Percentiles rank a stretch among this genome's conserved stretches.
These are phyloP conservation scores for Mycena sp. DNA, from an alignment of 1,284 basidiomycete genomes.

Conservation along the genomic window DNA sequence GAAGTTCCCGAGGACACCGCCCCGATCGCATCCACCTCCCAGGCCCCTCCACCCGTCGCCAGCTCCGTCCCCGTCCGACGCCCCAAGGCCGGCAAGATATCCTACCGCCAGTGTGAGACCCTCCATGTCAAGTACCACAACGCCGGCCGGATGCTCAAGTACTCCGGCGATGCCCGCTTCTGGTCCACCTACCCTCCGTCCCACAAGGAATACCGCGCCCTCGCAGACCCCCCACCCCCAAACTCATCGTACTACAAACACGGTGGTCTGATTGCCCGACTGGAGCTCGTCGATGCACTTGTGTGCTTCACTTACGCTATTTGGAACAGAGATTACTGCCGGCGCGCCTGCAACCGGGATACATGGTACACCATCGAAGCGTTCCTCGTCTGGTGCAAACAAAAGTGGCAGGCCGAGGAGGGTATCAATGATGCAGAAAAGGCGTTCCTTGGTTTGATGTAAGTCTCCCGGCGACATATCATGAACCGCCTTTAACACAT, in stretches of 20 bases:
- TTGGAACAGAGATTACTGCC: conserved; percentile 72
- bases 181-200: conserved; percentile 74
- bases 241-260: conserved; percentile 75
- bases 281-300: conserved; percentile 79
- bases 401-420: conserved; percentile 71
- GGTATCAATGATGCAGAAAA: conserved; percentile 73
- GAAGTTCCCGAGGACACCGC: conserved; percentile 32
- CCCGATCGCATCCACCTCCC: conserved; percentile 19
- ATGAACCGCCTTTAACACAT: conserved; percentile 25
- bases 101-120: conserved; percentile 56
- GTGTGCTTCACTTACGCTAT: conserved; percentile 78
- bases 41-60: too few species aligned
- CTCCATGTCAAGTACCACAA: conserved; percentile 72
- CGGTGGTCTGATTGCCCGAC: conserved; percentile 72
- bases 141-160: conserved; percentile 74
- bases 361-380: conserved; percentile 72
- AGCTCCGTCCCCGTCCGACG: conserved; percentile 69
- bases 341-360: conserved; percentile 57
- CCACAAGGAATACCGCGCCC: conserved; percentile 69
- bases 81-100: conserved; percentile 63
- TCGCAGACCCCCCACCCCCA: conserved; percentile 67
- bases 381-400: conserved; percentile 72
- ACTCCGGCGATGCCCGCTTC: conserved; percentile 77
- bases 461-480: conserved; percentile 44
- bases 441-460: conserved; percentile 81